Evolutionary conservation across 441 rosid genomes (phyloP), one percentile per base, ranked within the genome.

Genomic region (Iberis amara): DNA sequence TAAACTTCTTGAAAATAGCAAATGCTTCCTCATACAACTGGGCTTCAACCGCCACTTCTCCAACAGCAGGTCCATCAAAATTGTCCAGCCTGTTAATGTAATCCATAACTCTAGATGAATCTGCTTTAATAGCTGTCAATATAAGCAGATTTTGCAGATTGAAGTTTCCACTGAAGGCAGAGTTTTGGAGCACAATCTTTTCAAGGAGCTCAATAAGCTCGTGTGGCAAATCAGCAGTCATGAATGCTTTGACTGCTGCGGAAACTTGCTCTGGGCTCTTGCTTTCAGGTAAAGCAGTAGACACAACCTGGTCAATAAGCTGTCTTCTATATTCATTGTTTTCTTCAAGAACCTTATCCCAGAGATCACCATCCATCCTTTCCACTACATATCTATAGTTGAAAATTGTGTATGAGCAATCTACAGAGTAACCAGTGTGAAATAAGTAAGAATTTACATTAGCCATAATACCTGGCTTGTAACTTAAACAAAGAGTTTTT

Each of bases 211-310:
- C 99, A 66, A 94, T 94, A 46, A 94, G 76, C 74, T 94, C 99
- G 64, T 90, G 99, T 2, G 99, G 99, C 26, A 94, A 77, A 73
- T 94, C 99, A 52, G 99, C 98, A 26, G 95, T 84, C 99, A 94
- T 94, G 76, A 94, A 94, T 71, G 99, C 99, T 75, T 94, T 90
- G 43, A 91, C 99, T 62, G 99, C 94, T 24, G 94, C 98, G 52
- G 99, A 90, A 62, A 94, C 99, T 81, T 94, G 98, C 47, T 94
- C 97, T 33, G 99, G 96, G 64, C 98, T 94, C 85, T 91, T 91
- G 86, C 98, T 94, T 70, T 94, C 99, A 21, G 99, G 98, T 74
- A 94, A 69, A 71, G 99, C 98, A 64, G 99, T 94, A 44, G 99
- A 94, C 13, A 88, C 98, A 60, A 95, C 99, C 69, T 95, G 99